These are phyloP conservation scores for Pseudogymnoascus sp. DNA, from an alignment of 2,329 filamentous ascomycete species.

Conservation along the genomic window DNA sequence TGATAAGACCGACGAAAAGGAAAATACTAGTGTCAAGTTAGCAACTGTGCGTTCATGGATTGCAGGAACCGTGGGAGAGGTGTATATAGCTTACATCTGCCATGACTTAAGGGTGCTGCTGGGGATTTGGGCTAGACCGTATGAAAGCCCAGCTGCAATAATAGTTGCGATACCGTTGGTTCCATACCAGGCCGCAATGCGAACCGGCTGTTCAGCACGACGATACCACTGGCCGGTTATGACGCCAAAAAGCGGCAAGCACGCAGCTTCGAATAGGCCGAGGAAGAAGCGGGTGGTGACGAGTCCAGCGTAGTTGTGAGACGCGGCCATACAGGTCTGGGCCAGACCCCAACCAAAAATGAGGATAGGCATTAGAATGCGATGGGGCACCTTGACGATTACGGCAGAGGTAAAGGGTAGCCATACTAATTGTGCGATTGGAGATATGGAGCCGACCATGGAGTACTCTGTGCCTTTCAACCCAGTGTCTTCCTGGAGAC, in stretches of 20 bases:
- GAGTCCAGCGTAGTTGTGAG: slow-evolving; percentile 60
- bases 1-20: slow-evolving; percentile 53
- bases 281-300: slow-evolving; percentile 78
- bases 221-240: slow-evolving; percentile 33
- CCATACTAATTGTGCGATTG: slow-evolving; percentile 53
- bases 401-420: slow-evolving; percentile 51
- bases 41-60: slow-evolving; percentile 28
- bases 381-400: slow-evolving; percentile 52
- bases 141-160: slow-evolving; percentile 25
- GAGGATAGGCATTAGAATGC: slow-evolving; percentile 46
- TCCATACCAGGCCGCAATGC: slow-evolving; percentile 29
- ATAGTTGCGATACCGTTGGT: slow-evolving; percentile 27
- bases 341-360: slow-evolving; percentile 41
- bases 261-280: slow-evolving; percentile 62
- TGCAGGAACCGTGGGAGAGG: slow-evolving; percentile 41
- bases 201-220: slow-evolving; percentile 31
- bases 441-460: slow-evolving; percentile 46
- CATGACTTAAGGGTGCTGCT: slow-evolving; percentile 32
- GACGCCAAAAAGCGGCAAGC: slow-evolving; percentile 31
- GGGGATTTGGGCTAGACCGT: slow-evolving; percentile 35
- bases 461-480: slow-evolving; percentile 45
- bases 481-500: slow-evolving; percentile 45
- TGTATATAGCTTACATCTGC: slow-evolving; percentile 22
- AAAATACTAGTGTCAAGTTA: slow-evolving; percentile 60
- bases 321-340: slow-evolving; percentile 38